Evolutionary conservation across 495 filamentous ascomycete genomes (phyloP), one percentile per base, ranked within the genome.

Genomic region (Aspergillus indologenus): DNA sequence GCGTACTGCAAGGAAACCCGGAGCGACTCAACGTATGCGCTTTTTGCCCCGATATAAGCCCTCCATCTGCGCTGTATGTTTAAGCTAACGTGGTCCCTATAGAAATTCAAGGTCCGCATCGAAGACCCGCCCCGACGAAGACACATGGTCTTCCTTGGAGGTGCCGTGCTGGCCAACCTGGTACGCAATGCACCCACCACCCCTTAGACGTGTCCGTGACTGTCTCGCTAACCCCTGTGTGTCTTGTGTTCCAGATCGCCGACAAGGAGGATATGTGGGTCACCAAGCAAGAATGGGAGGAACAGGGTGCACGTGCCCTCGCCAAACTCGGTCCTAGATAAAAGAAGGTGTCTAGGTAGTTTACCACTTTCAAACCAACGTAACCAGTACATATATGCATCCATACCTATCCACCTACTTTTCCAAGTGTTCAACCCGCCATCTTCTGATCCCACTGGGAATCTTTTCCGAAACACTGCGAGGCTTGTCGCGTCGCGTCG

Each of bases 231-330:
- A 69, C 58, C 7, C 26, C 26, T 9, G 26, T 29, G 4, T 29
- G 4, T 40, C 26, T 3, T 29, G 17, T 47, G n/a, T 22, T 22
- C 40, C 58, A 86, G 84, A 98, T 98, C 87, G 91, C 94, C 51
- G 92, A 98, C 72, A 96, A 96, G 75, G 90, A 96, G 67, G 87
- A 88, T 71, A 98, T 98, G 94, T 98, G 94, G 94, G 93, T 98
- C 54, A 87, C 88, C 51, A 96, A 96, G 79, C 81, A 88, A 68
- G 95, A 98, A 75, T 98, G 95, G 95, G 80, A 91, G 67, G 94
- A 98, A 78, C 87, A 96, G 73, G 94, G 94, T 18, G 68, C 87
- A n/a, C 81, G 89, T 47, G 86, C 86, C 52, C 76, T 98, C 68
- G 90, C 90, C 73, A 98, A 97, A 79, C 82, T 98, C 56, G 94